These are phyloP conservation scores for Cenchrus purpureus DNA, from an alignment of 176 grass and related monocot species.

Conservation along the genomic window DNA sequence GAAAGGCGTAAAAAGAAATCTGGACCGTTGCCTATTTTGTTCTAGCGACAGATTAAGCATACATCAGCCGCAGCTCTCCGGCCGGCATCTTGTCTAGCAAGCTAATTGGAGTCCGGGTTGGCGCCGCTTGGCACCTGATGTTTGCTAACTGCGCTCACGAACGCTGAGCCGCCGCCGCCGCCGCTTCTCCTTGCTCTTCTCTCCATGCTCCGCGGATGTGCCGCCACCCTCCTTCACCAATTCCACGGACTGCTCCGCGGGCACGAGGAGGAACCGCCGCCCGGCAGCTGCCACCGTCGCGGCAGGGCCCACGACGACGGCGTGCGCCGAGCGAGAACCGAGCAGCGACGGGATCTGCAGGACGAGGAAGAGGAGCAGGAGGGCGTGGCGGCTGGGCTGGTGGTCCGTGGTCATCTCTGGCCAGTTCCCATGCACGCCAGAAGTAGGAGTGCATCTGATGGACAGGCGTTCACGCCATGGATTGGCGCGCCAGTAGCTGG, in stretches of 20 bases:
- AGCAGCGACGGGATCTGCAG: background rate
- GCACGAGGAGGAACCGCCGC: background rate
- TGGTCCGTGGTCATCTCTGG: background rate
- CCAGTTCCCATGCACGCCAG: background rate
- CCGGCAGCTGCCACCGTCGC: background rate
- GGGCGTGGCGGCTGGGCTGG: background rate
- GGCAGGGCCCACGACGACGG: background rate
- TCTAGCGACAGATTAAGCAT: no score
- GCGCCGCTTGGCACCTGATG: slow-evolving; percentile 43
- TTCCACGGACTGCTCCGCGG: background rate
- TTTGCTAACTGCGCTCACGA: slow-evolving; percentile 23
- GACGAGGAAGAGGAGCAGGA: background rate
- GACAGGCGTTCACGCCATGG: background rate
- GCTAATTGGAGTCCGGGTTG: slow-evolving; percentile 49
- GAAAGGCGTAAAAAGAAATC: no score
- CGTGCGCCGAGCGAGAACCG: background rate
- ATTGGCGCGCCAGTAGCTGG: background rate
- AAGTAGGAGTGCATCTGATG: background rate
- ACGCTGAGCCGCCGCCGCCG: background rate
- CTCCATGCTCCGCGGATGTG: slow-evolving; percentile 1
- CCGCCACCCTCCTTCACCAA: background rate
- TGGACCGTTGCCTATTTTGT: no score
- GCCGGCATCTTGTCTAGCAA: background rate
- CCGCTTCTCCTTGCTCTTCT: background rate
- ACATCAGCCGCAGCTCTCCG: background rate